These are phyloP conservation scores for Cladosporium cucumerinum DNA, from an alignment of 2,329 filamentous ascomycete species.

Conservation along the genomic window DNA sequence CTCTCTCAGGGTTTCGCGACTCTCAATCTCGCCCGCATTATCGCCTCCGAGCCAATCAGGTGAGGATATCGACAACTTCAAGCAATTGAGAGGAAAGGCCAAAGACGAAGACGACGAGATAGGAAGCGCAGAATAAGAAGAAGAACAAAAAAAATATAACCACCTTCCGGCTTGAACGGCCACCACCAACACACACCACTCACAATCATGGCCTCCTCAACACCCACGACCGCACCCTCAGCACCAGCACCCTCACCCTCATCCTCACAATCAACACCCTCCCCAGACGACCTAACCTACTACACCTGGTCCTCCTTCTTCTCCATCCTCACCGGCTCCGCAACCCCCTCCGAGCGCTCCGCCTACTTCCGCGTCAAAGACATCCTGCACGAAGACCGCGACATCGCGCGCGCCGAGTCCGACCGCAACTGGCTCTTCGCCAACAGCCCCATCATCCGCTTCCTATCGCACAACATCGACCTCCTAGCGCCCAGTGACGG, in stretches of 20 bases:
- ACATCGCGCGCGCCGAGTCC: slow-evolving; percentile 77
- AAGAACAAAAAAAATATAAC: not conserved
- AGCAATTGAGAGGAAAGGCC: not conserved
- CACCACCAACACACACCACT: not conserved
- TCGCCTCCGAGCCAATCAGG: slow-evolving; percentile 13
- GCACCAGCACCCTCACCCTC: not conserved
- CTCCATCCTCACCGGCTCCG: slow-evolving; percentile 70
- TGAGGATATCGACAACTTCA: not conserved
- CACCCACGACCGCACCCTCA: not conserved
- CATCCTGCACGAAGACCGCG: slow-evolving; percentile 67
- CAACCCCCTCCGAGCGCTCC: slow-evolving; percentile 65
- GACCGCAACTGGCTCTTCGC: slow-evolving; percentile 79
- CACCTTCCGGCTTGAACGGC: not conserved
- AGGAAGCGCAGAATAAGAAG: not conserved
- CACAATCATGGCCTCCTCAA: not conserved
- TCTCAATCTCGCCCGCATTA: slow-evolving; percentile 22
- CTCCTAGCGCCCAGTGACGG: slow-evolving; percentile 58
- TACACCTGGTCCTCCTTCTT: slow-evolving; percentile 80
- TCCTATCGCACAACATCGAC: slow-evolving; percentile 76
- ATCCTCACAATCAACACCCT: not conserved
- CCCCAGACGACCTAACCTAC: slow-evolving; percentile 35
- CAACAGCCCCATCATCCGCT: slow-evolving; percentile 82
- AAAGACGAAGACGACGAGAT: not conserved
- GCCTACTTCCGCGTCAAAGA: slow-evolving; percentile 78
- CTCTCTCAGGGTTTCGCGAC: not conserved